Base-by-base conservation (phyloP, 2,329 filamentous ascomycete genomes). In the Trichoderma pleuroti region DNA sequence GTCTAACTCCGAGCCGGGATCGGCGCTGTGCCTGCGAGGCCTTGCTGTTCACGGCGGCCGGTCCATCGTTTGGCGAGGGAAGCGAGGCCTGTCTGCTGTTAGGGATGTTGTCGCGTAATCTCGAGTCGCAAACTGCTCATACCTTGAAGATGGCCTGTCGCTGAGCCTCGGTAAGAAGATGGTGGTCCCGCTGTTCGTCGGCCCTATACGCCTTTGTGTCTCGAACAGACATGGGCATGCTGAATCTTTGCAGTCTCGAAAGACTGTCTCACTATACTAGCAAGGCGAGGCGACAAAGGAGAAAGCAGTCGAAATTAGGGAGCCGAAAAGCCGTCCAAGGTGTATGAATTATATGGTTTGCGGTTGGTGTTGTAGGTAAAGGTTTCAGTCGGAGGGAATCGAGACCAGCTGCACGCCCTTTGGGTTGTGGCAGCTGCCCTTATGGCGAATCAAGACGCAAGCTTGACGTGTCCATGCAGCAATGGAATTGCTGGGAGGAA, bases 1-100 rank as follows among this genome's bases (percentile, higher is more conserved):
- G 86, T 72, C 89, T 87, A 72, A 92, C 78, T 26, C 89, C 88
- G 21, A 90, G 81, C 60, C 83, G 83, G 24, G 84, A 84, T 39
- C 80, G 79, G 32, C 76, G 74, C 34, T 76, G 76, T 16, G 77
- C 74, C 64, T 76, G 74, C 49, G 76, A 76, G 66, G 74, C 76
- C 24, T 72, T 72, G 70, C 21, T 71, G 72, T 54, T 72, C 12
- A 46, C 42, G 34, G 61, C 57, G 12, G 73, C 76, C 64, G 76
- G 77, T 61, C 72, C 69, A 65, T 82, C 80, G 74, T 76, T 80
- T 18, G 76, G 77, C 14, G 74, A 76, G 30, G 73, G 84, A 73
- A 82, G 76, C 73, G 74, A 83, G 71, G 77, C 79, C 84, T 76
- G 77, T 75, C 78, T 70, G 30, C 9, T 62, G 71, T 72, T 61